Evolutionary conservation across 352 stramenopile genomes (phyloP).

Genomic region (Pythium biforme): DNA sequence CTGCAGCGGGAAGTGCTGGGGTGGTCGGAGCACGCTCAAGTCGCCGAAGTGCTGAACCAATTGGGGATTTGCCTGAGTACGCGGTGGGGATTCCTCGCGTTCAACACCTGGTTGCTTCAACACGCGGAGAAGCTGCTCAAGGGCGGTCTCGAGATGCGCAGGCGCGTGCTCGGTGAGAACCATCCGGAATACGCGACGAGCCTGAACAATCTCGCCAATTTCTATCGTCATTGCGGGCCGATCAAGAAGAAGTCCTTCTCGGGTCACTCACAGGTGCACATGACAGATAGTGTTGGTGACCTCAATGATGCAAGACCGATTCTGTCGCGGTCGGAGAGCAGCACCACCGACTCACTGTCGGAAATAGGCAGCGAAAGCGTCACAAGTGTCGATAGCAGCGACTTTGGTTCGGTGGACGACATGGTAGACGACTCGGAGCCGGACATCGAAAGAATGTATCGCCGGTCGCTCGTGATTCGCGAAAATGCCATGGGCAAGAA

Average conservation of each 20-base stretch:
- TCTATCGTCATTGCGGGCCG: constrained; percentile 71
- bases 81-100: constrained; percentile 61
- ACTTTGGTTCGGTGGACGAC: constrained; percentile 14
- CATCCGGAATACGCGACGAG: constrained; percentile 82
- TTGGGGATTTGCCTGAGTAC: constrained; percentile 79
- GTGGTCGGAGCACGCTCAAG: constrained; percentile 72
- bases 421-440: constrained; percentile 23
- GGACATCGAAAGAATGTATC: constrained; percentile 76
- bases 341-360: constrained; percentile 10
- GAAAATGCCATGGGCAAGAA: constrained; percentile 61
- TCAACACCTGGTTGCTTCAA: constrained; percentile 77
- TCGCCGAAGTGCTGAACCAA: constrained; percentile 80
- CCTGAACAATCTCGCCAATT: constrained; percentile 84
- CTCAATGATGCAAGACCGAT: constrained; percentile 24
- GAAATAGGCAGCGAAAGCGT: constrained; percentile 25
- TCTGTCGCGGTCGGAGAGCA: constrained; percentile 14
- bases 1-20: constrained; percentile 77
- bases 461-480: constrained; percentile 71
- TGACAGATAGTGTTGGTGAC: constrained; percentile 18
- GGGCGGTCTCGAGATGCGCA: constrained; percentile 64
- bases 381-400: constrained; percentile 17
- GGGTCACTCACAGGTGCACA: constrained; percentile 8
- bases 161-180: constrained; percentile 64
- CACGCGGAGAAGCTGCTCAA: constrained; percentile 73
- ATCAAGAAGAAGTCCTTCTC: constrained; percentile 21